Evolutionary conservation across 192 early-diverging fungal species (phyloP), one percentile per base, ranked within the genome.

Genomic region (Coemansia sp.): DNA sequence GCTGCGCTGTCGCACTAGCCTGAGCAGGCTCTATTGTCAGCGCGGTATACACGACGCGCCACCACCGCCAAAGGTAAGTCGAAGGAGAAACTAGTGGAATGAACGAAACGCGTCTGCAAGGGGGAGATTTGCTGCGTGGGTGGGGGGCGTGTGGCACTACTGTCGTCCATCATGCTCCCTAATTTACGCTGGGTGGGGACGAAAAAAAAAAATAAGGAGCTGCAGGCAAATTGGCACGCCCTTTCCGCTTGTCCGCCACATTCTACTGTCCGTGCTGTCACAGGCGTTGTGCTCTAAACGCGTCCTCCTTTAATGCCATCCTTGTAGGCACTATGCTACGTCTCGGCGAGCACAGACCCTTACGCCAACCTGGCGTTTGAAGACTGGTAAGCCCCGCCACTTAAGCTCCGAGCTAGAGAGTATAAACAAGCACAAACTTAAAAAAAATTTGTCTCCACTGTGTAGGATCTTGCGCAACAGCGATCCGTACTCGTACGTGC

Each of bases 391-490:
- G 59, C 14, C 52, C 39, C 10, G 40, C 40, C 40, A 42, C 23
- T 49, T 49, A 21, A 9, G 47, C 47, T 49, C 47, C n/a, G 8
- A 21, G 47, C 47, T 19, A 9, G 47, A 6, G 8, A 21, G 6
- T 8, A 49, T 49, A n/a, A 21, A 6, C 19, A 49, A 2, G 47
- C 43, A 46, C n/a, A 19, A 49, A 19, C 19, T 23, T 21, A 19
- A 26, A 26, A 26, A 26, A 26, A 26, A 26, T 26, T 26, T 26
- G 26, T 26, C 26, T 26, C 26, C 26, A 26, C 26, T 26, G 23
- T 32, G 40, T 69, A 93, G 92, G 91, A 78, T 98, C 33, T 89
- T 98, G 69, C 86, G 91, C 40, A 82, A 87, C 43, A 88, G 90
- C 13, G 86, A 90, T 75, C 84, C 91, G 11, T 60, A 82, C 14